Evolutionary conservation across 805 yeast genomes (phyloP).

Genomic region (Clavispora asparagi): DNA sequence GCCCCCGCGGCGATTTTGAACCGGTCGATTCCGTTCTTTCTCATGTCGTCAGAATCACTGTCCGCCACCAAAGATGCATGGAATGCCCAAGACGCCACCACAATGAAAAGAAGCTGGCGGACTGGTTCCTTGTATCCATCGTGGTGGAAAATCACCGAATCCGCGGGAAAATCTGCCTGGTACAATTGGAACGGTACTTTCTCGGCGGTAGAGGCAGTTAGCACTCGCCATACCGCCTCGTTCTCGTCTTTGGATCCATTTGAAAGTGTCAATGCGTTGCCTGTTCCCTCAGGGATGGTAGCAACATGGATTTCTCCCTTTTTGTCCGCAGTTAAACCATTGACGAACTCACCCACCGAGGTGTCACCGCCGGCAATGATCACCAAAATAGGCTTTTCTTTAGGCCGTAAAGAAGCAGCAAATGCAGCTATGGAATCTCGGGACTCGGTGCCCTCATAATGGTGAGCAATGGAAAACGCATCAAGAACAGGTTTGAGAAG

Average conservation of each 20-base stretch:
- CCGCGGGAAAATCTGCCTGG: slow-evolving; percentile 38
- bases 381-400: slow-evolving; percentile 29
- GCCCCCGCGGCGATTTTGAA: slow-evolving; percentile 64
- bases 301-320: slow-evolving; percentile 19
- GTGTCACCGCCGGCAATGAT: slow-evolving; percentile 83
- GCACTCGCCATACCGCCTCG: slow-evolving; percentile 30
- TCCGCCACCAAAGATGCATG: slow-evolving; percentile 84
- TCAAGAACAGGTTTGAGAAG: slow-evolving; percentile 46
- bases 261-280: slow-evolving; percentile 74
- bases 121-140: slow-evolving; percentile 14
- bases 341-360: slow-evolving; percentile 70
- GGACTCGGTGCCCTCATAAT: slow-evolving; percentile 40
- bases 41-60: slow-evolving; percentile 63
- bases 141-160: slow-evolving; percentile 18
- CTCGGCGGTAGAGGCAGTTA: slow-evolving; percentile 19
- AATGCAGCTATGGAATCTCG: slow-evolving; percentile 34
- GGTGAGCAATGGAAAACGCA: slow-evolving; percentile 24
- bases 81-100: slow-evolving; percentile 79
- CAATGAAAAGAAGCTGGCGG: slow-evolving; percentile 35
- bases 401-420: slow-evolving; percentile 25
- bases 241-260: slow-evolving; percentile 32
- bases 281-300: slow-evolving; percentile 76
- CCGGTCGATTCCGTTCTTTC: slow-evolving; percentile 59
- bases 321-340: slow-evolving; percentile 28
- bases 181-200: slow-evolving; percentile 40